Percentiles rank a stretch among this genome's conserved stretches.
phyloP scores from a whole-genome alignment of 257 asterid species.

The Ballota nigra region DNA sequence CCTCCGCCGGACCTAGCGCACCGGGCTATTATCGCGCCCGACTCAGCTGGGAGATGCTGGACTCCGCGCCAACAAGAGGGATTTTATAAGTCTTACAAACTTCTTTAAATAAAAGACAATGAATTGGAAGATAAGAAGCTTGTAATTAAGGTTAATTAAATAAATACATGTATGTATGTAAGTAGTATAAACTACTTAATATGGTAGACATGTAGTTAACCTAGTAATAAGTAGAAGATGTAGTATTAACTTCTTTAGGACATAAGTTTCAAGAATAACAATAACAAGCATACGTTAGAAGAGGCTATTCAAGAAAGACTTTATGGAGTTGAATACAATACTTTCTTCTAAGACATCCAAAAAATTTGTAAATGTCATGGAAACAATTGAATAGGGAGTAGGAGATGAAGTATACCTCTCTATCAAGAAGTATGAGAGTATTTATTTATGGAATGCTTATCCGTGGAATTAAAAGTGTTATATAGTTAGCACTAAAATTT shows the following conservation, averaged over 20 bases:
- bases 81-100: too few relatives aligned
- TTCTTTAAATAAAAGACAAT: too few relatives aligned
- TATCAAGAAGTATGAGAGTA: constrained; percentile 85
- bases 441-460: constrained; percentile 77
- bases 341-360: constrained; percentile 1
- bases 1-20: too few relatives aligned
- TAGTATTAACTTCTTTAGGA: constrained; percentile 13
- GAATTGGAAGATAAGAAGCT: too few relatives aligned
- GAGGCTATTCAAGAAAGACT: background rate
- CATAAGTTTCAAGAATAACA: background rate
- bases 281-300: background rate
- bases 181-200: constrained; percentile 1
- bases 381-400: background rate
- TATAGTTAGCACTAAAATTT: constrained; percentile 14
- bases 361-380: background rate
- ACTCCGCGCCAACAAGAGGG: too few relatives aligned
- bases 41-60: too few relatives aligned
- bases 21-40: too few relatives aligned
- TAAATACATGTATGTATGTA: background rate
- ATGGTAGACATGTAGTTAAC: constrained; percentile 5
- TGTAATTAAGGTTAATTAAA: too few relatives aligned
- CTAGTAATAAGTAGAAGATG: background rate
- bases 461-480: constrained; percentile 39
- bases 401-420: constrained; percentile 61
- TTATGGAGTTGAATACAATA: background rate